A percentile compares a stretch with the other conserved stretches of the same genome.
Evolutionary conservation across 352 stramenopile species (phyloP).

Genomic region (Globisporangium cederbergense): DNA sequence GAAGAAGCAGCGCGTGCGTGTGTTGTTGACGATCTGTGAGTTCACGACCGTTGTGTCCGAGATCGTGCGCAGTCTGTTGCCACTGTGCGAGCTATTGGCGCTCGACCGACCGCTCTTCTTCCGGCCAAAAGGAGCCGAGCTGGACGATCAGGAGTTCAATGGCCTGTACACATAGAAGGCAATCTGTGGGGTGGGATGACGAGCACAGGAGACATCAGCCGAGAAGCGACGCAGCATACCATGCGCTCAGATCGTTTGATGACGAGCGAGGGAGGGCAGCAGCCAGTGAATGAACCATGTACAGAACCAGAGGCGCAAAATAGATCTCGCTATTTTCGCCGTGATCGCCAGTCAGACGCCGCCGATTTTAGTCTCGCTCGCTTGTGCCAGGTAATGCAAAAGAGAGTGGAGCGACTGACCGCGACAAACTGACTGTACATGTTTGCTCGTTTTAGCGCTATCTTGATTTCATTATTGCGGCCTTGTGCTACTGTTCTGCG

Average conservation of each 20-base stretch:
- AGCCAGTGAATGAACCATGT: neutral
- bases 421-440: neutral
- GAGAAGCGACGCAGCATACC: neutral
- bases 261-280: neutral
- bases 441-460: neutral
- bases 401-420: neutral
- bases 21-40: constrained; percentile 56
- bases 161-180: constrained; percentile 56
- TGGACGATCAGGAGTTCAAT: constrained; percentile 27
- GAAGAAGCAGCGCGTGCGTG: constrained; percentile 40
- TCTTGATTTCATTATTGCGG: constrained; percentile 1
- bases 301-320: constrained; percentile 17
- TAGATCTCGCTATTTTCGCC: constrained; percentile 23
- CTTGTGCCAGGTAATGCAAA: neutral
- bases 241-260: neutral
- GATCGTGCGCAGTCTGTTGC: constrained; percentile 45
- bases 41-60: constrained; percentile 34
- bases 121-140: constrained; percentile 14
- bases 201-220: neutral
- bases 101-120: constrained; percentile 41
- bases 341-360: constrained; percentile 2
- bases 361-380: constrained; percentile 7
- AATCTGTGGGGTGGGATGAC: neutral
- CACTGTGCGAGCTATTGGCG: constrained; percentile 28
- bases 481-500: neutral